Evolutionary conservation across 768 basidiomycete species (phyloP).

Genomic region (Baorangia bicolor): DNA sequence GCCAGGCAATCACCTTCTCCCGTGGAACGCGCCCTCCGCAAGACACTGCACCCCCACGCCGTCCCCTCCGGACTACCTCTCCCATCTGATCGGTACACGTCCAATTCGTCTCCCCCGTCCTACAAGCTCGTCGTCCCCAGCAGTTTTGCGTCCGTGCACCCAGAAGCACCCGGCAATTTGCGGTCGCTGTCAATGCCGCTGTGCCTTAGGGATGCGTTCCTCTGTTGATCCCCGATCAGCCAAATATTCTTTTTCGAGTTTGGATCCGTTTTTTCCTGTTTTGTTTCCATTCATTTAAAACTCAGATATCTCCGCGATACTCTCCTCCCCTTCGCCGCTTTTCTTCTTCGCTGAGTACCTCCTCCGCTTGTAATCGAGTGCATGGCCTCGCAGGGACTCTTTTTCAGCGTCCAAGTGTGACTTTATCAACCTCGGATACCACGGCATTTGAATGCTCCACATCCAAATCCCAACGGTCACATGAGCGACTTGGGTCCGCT

Average conservation of each 20-base stretch:
- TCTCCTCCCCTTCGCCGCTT: slow-evolving; percentile 6
- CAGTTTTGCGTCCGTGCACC: slow-evolving; percentile 2
- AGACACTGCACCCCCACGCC: not conserved
- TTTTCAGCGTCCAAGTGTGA: slow-evolving; percentile 1
- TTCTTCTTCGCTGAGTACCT: slow-evolving; percentile 21
- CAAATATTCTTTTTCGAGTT: slow-evolving; percentile 34
- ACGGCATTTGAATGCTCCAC: slow-evolving; percentile 4
- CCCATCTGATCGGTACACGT: not conserved
- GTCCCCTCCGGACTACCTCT: not conserved
- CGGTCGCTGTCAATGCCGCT: slow-evolving; percentile 27
- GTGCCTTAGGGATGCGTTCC: slow-evolving; percentile 36
- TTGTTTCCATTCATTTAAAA: slow-evolving; percentile 12
- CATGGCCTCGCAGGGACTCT: not conserved
- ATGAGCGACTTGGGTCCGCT: slow-evolving; percentile 18
- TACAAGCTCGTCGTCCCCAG: not conserved
- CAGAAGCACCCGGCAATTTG: slow-evolving; percentile 26
- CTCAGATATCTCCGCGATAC: slow-evolving; percentile 32
- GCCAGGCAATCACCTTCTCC: slow-evolving; percentile 20
- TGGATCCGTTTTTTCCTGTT: slow-evolving; percentile 31
- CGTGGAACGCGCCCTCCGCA: slow-evolving; percentile 2
- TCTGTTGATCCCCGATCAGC: slow-evolving; percentile 67
- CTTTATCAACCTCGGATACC: slow-evolving; percentile 16
- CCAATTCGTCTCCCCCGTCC: too few species aligned
- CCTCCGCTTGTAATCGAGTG: not conserved
- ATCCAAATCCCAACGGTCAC: slow-evolving; percentile 11